phyloP scores from a whole-genome alignment of 2,329 filamentous ascomycete genomes.

The Ophiocordyceps australis region DNA sequence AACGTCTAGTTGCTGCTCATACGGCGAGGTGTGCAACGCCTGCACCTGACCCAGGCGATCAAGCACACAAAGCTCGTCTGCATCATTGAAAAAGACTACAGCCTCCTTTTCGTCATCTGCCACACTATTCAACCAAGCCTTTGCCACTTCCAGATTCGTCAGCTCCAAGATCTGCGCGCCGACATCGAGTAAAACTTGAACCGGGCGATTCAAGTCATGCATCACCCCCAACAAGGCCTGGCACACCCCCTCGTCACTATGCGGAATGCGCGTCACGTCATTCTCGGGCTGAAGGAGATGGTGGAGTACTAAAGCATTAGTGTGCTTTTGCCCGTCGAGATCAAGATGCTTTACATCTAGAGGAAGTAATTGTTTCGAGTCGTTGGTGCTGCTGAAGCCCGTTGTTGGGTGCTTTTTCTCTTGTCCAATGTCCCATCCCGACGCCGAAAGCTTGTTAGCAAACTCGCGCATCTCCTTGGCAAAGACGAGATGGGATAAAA shows the following conservation, averaged over 20 bases:
- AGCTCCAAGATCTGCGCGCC: slow-evolving; percentile 52
- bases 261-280: slow-evolving; percentile 11
- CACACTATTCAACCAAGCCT: slow-evolving; percentile 25
- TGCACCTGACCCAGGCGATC: slow-evolving; percentile 25
- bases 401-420: slow-evolving; percentile 26
- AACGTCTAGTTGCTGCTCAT: slow-evolving; percentile 28
- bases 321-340: slow-evolving; percentile 32
- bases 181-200: slow-evolving; percentile 45
- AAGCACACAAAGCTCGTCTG: slow-evolving; percentile 34
- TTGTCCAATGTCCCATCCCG: slow-evolving; percentile 44
- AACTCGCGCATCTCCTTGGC: slow-evolving; percentile 44
- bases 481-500: slow-evolving; percentile 36
- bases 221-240: too few relatives aligned
- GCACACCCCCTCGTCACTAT: too few relatives aligned
- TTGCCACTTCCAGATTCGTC: slow-evolving; percentile 32
- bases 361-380: slow-evolving; percentile 35
- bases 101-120: slow-evolving; percentile 3
- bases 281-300: slow-evolving; percentile 36
- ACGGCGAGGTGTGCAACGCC: slow-evolving; percentile 38
- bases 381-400: slow-evolving; percentile 51
- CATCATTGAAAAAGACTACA: slow-evolving; percentile 35
- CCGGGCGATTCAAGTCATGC: slow-evolving; percentile 23
- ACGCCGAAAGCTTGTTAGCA: slow-evolving; percentile 38
- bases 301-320: slow-evolving; percentile 44
- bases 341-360: slow-evolving; percentile 34